Evolutionary conservation across 345 rosid genomes (phyloP).

Genomic region (Salix viminalis): DNA sequence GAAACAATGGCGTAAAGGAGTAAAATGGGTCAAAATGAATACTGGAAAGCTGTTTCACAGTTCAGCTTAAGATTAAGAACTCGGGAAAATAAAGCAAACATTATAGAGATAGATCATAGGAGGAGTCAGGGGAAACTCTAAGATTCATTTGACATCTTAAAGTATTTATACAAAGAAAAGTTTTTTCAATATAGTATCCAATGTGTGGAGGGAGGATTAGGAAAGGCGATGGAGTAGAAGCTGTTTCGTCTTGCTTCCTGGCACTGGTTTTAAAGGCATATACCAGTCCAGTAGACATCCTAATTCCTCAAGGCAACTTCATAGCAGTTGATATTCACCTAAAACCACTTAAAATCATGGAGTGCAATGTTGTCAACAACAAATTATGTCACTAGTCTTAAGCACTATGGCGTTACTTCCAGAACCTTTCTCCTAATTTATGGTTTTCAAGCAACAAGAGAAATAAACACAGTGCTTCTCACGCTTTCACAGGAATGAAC

Average conservation of each 20-base stretch:
- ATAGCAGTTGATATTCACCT: background rate
- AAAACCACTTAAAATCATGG: background rate
- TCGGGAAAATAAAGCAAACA: background rate
- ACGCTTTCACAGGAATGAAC: background rate
- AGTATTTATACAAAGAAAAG: background rate
- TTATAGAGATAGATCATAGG: background rate
- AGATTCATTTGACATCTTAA: background rate
- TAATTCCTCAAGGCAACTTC: background rate
- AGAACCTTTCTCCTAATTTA: background rate
- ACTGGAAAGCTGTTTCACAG: background rate
- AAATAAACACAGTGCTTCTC: background rate
- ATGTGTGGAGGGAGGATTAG: background rate
- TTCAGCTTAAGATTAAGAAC: background rate
- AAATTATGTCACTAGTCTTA: background rate
- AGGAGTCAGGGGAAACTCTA: background rate
- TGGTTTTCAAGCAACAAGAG: background rate
- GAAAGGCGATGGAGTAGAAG: background rate
- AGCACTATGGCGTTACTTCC: background rate
- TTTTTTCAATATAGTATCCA: background rate
- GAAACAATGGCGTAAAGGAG: background rate
- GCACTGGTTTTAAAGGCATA: background rate
- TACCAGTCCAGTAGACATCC: background rate
- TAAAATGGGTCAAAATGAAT: background rate
- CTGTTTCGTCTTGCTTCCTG: background rate
- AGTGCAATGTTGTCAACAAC: background rate